Base-by-base conservation (phyloP, 2,329 filamentous ascomycete genomes). In the Alternaria atra region DNA sequence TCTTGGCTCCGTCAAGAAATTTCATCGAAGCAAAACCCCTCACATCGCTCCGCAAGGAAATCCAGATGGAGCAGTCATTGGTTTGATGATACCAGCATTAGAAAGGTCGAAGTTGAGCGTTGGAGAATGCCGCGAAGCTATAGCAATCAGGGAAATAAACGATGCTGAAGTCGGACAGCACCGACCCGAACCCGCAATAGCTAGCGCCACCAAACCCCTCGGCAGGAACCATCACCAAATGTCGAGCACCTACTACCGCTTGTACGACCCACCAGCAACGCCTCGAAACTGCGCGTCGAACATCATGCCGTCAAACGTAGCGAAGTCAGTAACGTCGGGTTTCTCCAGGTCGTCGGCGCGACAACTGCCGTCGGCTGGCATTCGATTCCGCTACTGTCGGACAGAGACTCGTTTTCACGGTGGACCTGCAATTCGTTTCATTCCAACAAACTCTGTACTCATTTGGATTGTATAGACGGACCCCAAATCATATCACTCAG, bases 151-250 rank as follows among this genome's bases (percentile, higher is more conserved):
- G 25, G 15, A 15, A 9, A 29, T 29, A 8, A 29, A 8, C 6
- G 27, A 29, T 29, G 35, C 37, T 10, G 27, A 47, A 10, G 25
- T 34, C 53, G 25, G 52, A 15, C n/a, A 50, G 15, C 53, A 34
- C 43, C 53, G 53, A 43, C 27, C 53, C 53, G 53, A 40, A 35
- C 35, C 52, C 46, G 39, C 15, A 32, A 34, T 39, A 27, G 43
- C 9, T 47, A 12, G 44, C 44, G 44, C 20, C 4, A 5, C 27
- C 17, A 34, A 7, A 6, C 6, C 44, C 46, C 27, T 30, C 17
- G 29, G 17, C 46, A 48, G 17, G 35, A 6, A 7, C 12, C 17
- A 32, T 20, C 30, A 25, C 30, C 17, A 23, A 35, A 35, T 48
- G 29, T 15, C 30, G 7, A 25, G 39, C 20, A 42, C 10, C 10